These are phyloP conservation scores for Russula dissimulans DNA, from an alignment of 768 basidiomycete genomes.

Conservation along the genomic window DNA sequence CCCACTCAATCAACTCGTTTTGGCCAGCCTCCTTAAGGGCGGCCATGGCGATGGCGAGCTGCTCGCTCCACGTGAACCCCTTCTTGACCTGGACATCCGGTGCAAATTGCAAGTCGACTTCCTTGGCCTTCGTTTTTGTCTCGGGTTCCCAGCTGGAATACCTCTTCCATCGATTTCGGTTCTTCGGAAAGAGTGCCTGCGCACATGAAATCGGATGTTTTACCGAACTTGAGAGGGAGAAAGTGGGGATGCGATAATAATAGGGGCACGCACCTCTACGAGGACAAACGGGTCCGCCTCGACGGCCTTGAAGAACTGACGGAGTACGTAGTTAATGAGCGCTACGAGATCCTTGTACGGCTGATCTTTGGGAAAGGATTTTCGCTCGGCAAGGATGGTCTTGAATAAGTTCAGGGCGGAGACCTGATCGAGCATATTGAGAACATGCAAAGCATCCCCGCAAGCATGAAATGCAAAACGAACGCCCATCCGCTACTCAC, in stretches of 20 bases:
- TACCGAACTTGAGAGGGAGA: neutral
- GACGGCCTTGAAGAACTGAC: conserved; percentile 90
- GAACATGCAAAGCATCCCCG: conserved; percentile 3
- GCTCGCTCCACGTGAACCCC: conserved; percentile 81
- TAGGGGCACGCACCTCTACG: conserved; percentile 55
- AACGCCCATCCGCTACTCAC: conserved; percentile 36
- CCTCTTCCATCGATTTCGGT: conserved; percentile 77
- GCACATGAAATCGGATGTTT: neutral
- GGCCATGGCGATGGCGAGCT: conserved; percentile 79
- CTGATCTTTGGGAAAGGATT: conserved; percentile 67
- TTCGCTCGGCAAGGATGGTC: conserved; percentile 71
- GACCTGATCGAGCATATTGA: conserved; percentile 43
- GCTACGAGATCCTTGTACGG: conserved; percentile 75
- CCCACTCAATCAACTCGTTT: conserved; percentile 63
- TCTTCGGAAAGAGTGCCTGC: conserved; percentile 86
- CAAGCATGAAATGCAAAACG: neutral
- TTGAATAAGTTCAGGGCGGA: conserved; percentile 87
- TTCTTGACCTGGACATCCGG: conserved; percentile 77
- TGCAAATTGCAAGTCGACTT: conserved; percentile 39
- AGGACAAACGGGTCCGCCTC: conserved; percentile 78
- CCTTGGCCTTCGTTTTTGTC: conserved; percentile 30
- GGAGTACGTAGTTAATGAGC: conserved; percentile 78
- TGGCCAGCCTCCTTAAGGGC: conserved; percentile 60
- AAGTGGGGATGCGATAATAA: neutral
- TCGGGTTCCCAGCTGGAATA: conserved; percentile 69